A percentile compares a stretch with the other conserved stretches of the same genome.
phyloP scores from a whole-genome alignment of 345 rosid species.

The Chamaenerion angustifolium region DNA sequence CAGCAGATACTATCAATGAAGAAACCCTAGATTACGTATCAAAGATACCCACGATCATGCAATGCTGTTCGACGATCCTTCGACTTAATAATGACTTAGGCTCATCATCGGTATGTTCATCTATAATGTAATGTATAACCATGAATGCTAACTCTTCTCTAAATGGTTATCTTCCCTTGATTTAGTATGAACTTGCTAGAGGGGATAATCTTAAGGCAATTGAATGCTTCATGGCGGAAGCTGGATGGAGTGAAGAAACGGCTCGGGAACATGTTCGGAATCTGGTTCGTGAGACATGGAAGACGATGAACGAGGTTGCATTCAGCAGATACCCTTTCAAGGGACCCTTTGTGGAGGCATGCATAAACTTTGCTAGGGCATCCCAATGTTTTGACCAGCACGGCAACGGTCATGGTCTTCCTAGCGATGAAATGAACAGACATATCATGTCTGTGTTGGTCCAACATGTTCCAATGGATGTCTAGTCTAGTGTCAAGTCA shows the following conservation, averaged over 20 bases:
- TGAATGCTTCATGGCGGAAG: conserved; percentile 12
- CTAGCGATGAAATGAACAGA: background rate
- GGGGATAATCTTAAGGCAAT: conserved; percentile 10
- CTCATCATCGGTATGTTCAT: conserved; percentile 11
- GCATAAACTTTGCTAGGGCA: conserved; percentile 1
- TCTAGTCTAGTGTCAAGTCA: background rate
- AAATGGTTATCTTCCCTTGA: background rate
- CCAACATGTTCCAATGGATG: background rate
- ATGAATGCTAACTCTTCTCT: too few relatives aligned
- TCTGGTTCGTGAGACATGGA: conserved; percentile 8
- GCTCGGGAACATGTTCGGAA: conserved; percentile 1
- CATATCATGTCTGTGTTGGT: conserved; percentile 1
- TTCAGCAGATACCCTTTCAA: background rate
- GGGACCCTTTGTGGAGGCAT: background rate
- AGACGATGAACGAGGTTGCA: conserved; percentile 7
- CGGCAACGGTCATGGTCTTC: conserved; percentile 10
- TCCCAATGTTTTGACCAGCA: conserved; percentile 9
- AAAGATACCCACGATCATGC: conserved; percentile 2
- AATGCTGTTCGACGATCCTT: conserved; percentile 1
- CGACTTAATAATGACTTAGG: conserved; percentile 10
- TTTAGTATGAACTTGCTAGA: conserved; percentile 3
- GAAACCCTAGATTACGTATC: conserved; percentile 5
- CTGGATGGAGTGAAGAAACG: conserved; percentile 2
- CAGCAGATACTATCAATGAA: background rate
- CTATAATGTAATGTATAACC: too few relatives aligned